Base-by-base conservation (phyloP, 352 stramenopile species). In the Blastocystis sp. region DNA sequence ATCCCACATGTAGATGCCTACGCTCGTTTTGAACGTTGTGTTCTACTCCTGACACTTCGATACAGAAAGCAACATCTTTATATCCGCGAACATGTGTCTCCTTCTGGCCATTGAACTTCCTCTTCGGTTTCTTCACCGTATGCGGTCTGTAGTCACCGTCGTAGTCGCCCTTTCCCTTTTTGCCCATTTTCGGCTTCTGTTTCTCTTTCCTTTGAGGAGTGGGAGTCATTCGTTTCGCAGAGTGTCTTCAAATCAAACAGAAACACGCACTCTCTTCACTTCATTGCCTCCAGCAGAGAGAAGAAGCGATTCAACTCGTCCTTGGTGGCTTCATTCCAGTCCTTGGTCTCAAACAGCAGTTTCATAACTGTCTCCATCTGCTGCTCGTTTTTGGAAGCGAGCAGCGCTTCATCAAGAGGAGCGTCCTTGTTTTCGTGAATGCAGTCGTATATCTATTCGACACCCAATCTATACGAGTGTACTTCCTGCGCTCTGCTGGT, bases 1-100 rank as follows among this genome's bases (percentile, higher is more conserved):
- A 91, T 98, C 95, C 95, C 95, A 98, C 95, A 98, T 98, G 81
- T 94, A 94, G 90, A 97, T 90, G 77, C 92, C 93, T 78, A 97
- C 91, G 50, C 74, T 85, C 12, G 74, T 85, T 85, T 85, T 85
- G 31, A 85, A 85, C 2, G 65, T 31, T 6, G 55, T 45, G 33
- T 24, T 26, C 74, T 85, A 69, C 12, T 69, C 16, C 31, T 55
- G n/a, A 50, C 12, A n/a, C 12, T 55, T 0, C 45, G 3, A 9
- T 4, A 21, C 3, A 50, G 65, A 33, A 31, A 29, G 19, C 2
- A 26, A 85, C 74, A 10, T 85, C 74, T 29, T 85, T 85, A 41
- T 85, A 85, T 26, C 74, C 74, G 33, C 74, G 74, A 60, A 85
- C 31, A 69, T 85, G 74, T 3, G 45, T 29, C 26, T 39, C 31